These are phyloP conservation scores for Sarocladium oryzae DNA, from an alignment of 2,329 filamentous ascomycete species.

Conservation along the genomic window DNA sequence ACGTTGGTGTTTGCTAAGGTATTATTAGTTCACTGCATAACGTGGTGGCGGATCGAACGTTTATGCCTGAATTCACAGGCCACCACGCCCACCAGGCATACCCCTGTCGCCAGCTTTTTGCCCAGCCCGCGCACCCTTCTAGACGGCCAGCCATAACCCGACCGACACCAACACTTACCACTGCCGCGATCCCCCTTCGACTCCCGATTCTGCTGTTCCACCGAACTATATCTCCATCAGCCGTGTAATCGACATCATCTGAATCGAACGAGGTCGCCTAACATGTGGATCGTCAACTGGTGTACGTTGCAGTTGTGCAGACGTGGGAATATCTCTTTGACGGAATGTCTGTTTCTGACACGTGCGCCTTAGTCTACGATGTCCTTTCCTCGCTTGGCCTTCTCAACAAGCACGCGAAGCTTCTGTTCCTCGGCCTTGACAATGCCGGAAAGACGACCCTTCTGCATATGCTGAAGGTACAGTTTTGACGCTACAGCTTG, in stretches of 20 bases:
- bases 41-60: conserved; percentile 2
- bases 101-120: conserved; percentile 7
- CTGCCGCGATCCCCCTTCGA: background rate
- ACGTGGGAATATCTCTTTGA: conserved; percentile 1
- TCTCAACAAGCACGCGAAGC: conserved; percentile 93
- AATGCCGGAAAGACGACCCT: conserved; percentile 94
- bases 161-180: conserved; percentile 1
- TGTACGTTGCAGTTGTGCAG: conserved; percentile 51
- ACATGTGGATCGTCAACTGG: conserved; percentile 95
- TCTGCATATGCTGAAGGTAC: conserved; percentile 90
- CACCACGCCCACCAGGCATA: background rate
- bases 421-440: conserved; percentile 87
- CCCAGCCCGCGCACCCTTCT: conserved; percentile 2
- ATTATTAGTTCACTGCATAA: background rate
- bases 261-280: conserved; percentile 21
- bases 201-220: background rate
- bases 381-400: conserved; percentile 80
- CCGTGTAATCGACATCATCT: background rate
- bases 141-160: background rate
- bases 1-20: no score
- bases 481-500: conserved; percentile 20
- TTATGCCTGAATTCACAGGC: conserved; percentile 11
- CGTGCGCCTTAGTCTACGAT: conserved; percentile 63
- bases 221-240: background rate
- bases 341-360: conserved; percentile 23